Evolutionary conservation across 2,329 filamentous ascomycete genomes (phyloP).

Genomic region (Talaromyces funiculosus): DNA sequence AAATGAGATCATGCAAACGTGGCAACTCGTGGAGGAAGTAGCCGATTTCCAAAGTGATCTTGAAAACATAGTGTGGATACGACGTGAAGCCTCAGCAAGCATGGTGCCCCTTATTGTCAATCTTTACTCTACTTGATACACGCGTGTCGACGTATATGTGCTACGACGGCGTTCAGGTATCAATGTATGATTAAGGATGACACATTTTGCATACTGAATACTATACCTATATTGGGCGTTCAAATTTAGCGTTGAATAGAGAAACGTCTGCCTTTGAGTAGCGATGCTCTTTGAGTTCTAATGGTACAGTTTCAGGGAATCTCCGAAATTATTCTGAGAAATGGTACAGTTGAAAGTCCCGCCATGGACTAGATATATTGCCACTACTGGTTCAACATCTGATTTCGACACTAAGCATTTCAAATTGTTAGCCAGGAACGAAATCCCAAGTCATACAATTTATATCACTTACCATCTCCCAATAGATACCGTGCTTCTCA

Average conservation of each 20-base stretch:
- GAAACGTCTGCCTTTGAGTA: too few relatives aligned
- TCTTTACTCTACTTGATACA: slow-evolving; percentile 2
- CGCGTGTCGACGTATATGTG: background rate
- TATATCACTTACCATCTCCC: slow-evolving; percentile 47
- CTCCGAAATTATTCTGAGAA: background rate
- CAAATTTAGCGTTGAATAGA: too few relatives aligned
- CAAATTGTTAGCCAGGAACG: background rate
- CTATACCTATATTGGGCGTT: background rate
- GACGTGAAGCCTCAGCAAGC: background rate
- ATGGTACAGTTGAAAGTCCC: too few relatives aligned
- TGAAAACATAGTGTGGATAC: background rate
- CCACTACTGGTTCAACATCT: slow-evolving; percentile 1
- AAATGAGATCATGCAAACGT: background rate
- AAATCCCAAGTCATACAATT: background rate
- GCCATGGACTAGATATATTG: background rate
- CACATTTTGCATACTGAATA: background rate
- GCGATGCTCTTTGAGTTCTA: background rate
- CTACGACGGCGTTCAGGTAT: background rate
- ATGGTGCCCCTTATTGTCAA: background rate
- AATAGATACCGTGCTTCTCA: slow-evolving; percentile 45
- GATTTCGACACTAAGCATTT: background rate
- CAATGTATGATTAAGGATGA: background rate
- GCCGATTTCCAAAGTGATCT: background rate
- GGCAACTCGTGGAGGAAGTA: background rate
- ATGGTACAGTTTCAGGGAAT: background rate